Evolutionary conservation across 495 filamentous ascomycete species (phyloP).

Genomic region (Penicillium silybi): DNA sequence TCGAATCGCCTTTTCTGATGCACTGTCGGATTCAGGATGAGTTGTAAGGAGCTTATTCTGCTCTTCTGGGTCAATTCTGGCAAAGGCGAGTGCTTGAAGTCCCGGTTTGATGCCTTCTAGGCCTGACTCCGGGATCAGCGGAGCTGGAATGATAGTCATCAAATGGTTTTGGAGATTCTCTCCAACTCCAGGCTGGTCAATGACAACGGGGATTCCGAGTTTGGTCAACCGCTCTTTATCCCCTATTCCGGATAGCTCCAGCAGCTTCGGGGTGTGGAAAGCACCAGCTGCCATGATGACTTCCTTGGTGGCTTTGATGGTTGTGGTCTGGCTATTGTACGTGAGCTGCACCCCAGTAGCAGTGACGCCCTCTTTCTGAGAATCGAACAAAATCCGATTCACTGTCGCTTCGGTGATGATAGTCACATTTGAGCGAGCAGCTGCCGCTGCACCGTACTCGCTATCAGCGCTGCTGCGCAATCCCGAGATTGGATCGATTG

Average conservation of each 20-base stretch:
- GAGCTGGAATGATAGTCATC: constrained; percentile 8
- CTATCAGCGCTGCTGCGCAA: constrained; percentile 29
- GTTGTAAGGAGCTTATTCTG: background rate
- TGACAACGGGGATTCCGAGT: constrained; percentile 23
- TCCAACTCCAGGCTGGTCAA: constrained; percentile 37
- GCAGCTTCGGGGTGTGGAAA: constrained; percentile 48
- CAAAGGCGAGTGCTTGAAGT: constrained; percentile 8
- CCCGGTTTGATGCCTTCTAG: constrained; percentile 1
- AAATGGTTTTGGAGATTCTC: constrained; percentile 43
- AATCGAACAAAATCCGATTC: constrained; percentile 34
- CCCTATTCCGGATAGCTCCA: constrained; percentile 51
- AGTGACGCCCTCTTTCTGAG: background rate
- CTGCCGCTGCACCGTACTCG: constrained; percentile 38
- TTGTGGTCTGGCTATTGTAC: constrained; percentile 13
- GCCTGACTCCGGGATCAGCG: constrained; percentile 1
- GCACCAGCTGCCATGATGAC: constrained; percentile 51
- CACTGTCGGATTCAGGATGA: background rate
- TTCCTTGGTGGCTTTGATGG: constrained; percentile 30
- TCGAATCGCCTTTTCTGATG: background rate
- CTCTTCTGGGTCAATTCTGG: constrained; percentile 7
- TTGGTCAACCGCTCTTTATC: constrained; percentile 1
- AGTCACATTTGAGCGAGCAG: constrained; percentile 41
- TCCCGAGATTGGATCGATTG: constrained; percentile 20
- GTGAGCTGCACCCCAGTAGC: constrained; percentile 33
- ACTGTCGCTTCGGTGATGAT: constrained; percentile 47